Evolutionary conservation across 257 asterid genomes (phyloP), one percentile per base, ranked within the genome.

Genomic region (Solanum pennellii): DNA sequence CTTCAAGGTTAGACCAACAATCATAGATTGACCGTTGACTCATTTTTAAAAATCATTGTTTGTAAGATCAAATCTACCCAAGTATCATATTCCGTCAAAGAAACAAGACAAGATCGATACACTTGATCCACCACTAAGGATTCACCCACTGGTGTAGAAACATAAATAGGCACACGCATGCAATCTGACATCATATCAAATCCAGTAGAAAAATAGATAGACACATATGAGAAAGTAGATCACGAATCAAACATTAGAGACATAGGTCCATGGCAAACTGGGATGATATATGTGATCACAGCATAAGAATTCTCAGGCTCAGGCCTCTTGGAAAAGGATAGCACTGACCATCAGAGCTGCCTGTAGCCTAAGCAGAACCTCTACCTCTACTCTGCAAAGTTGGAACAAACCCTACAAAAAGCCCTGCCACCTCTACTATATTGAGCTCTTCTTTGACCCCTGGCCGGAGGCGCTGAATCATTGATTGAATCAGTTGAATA

Each of bases 251-350:
- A 52, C 16, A 52, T 16, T 52, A 18, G 23, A 52, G 7, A 52
- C 7, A 1, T 10, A 52, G 1, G n/a, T 52, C 10, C 7, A 52
- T 16, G 62, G 10, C 18, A 5, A 52, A 16, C 0, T 0, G n/a
- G 62, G 62, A 52, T 6, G 23, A 52, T 52, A 16, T 21, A 0
- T 52, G 9, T 16, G 62, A 52, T 52, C 62, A 52, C 23, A 52
- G 1, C 62, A 52, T 52, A 2, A 6, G 4, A 52, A 52, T 4
- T 52, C 9, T 6, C 23, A 52, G 21, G 1, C 23, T 52, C 23
- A 52, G 16, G 62, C 9, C 62, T 52, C 23, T 23, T 16, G 6
- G 62, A 0, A 52, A 52, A 52, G 18, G 1, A 56, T 56, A 56
- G 7, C 11, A 56, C n/a, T 7, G 1, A 1, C 4, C n/a, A 56